phyloP scores from a whole-genome alignment of 768 basidiomycete genomes.

The Hemileccinum impolitum region DNA sequence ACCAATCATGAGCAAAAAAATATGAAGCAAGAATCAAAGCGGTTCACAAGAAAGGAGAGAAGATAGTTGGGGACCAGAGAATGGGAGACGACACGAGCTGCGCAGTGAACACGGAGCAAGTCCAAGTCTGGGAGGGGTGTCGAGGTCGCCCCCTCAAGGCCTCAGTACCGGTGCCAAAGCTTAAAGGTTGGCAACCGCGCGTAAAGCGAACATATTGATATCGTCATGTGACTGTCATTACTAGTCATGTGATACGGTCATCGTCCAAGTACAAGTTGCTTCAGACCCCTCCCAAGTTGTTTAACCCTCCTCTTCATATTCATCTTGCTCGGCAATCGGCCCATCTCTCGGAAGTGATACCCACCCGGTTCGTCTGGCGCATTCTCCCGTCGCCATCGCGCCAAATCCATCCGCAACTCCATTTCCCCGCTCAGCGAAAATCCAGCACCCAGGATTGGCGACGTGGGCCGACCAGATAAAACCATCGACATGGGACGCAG shows the following conservation, averaged over 20 bases:
- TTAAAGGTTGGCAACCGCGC: too few relatives aligned
- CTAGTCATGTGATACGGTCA: conserved; percentile 3
- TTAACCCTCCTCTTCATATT: conserved; percentile 26
- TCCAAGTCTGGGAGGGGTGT: background rate
- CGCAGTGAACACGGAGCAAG: background rate
- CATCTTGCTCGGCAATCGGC: conserved; percentile 16
- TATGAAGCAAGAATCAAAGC: conserved; percentile 9
- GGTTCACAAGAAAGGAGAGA: conserved; percentile 17
- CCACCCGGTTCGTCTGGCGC: conserved; percentile 29
- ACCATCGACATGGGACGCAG: conserved; percentile 30
- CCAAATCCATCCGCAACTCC: conserved; percentile 55
- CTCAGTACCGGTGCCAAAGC: too few relatives aligned
- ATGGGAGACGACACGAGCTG: conserved; percentile 1
- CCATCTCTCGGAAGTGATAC: conserved; percentile 30
- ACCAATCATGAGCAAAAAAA: conserved; percentile 24
- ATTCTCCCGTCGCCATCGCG: conserved; percentile 33
- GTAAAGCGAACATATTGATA: background rate
- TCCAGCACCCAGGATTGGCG: conserved; percentile 29
- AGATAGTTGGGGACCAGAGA: conserved; percentile 13
- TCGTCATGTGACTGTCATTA: conserved; percentile 7
- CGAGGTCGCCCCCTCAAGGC: too few relatives aligned
- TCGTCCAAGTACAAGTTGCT: conserved; percentile 28
- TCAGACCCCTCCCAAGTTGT: conserved; percentile 30
- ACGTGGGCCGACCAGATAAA: conserved; percentile 17
- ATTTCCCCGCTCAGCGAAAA: conserved; percentile 61